Conservation (phyloP, 1,284 basidiomycete genomes). For the Trametes versicolor region DNA sequence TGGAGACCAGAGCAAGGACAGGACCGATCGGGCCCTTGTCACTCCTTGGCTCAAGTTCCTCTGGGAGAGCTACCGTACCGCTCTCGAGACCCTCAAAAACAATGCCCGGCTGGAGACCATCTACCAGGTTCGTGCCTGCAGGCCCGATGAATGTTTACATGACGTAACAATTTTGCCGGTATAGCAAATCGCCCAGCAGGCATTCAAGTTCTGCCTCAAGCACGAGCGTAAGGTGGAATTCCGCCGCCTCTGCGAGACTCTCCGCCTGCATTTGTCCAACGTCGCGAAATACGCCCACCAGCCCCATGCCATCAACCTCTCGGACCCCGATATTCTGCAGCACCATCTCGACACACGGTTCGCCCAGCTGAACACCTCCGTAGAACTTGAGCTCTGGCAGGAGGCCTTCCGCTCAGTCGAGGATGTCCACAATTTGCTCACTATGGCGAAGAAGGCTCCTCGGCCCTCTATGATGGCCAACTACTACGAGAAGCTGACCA, state of each 20-base stretch:
- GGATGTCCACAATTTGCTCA: constrained; percentile 97
- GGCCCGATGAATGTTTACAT: constrained; percentile 2
- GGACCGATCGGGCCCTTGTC: constrained; percentile 95
- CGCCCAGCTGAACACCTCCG: constrained; percentile 97
- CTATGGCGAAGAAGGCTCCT: constrained; percentile 92
- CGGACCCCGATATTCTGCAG: constrained; percentile 95
- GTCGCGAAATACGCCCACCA: constrained; percentile 97
- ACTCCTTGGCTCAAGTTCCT: constrained; percentile 98
- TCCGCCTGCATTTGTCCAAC: constrained; percentile 94
- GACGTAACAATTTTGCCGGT: constrained; percentile 21
- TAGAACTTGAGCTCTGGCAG: constrained; percentile 99
- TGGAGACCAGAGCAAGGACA: constrained; percentile 93
- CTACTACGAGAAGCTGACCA: constrained; percentile 98
- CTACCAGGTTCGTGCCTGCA: constrained; percentile 79
- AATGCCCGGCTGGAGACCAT: constrained; percentile 94
- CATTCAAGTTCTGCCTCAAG: constrained; percentile 96
- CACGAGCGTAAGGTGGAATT: constrained; percentile 98
- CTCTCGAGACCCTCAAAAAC: constrained; percentile 96
- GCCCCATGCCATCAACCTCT: constrained; percentile 96
- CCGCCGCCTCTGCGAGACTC: constrained; percentile 95
- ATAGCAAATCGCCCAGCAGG: constrained; percentile 95
- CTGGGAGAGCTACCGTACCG: constrained; percentile 98
- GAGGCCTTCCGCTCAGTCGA: constrained; percentile 99
- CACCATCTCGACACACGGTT: constrained; percentile 99
- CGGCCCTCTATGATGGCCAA: constrained; percentile 98